Evolutionary conservation across 352 stramenopile genomes (phyloP).

Genomic region (Pythium dissotocum): DNA sequence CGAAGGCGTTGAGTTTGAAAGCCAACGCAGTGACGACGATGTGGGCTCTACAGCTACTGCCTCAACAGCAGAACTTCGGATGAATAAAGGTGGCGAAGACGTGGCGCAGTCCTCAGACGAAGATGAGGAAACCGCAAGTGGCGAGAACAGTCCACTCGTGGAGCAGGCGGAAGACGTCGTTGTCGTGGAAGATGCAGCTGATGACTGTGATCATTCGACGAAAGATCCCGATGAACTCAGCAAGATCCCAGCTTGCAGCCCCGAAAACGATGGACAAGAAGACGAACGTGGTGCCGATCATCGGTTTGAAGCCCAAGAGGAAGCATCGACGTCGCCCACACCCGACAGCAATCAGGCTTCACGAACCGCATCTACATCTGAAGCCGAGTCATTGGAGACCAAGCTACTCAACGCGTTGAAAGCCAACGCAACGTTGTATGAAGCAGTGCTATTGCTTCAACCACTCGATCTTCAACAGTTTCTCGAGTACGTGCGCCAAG

Average conservation of each 20-base stretch:
- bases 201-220: neutral
- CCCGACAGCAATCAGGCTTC: neutral
- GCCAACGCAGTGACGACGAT: neutral
- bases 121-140: neutral
- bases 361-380: neutral
- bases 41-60: neutral
- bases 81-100: neutral
- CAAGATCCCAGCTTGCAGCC: too few relatives aligned
- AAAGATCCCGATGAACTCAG: neutral
- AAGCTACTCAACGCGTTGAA: constrained; percentile 26
- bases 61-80: neutral
- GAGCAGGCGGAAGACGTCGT: neutral
- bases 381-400: constrained; percentile 6
- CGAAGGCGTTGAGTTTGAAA: neutral
- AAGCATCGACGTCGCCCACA: neutral
- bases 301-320: neutral
- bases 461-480: constrained; percentile 24
- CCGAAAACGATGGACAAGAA: neutral
- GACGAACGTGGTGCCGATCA: neutral
- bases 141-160: neutral
- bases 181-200: neutral
- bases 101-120: neutral
- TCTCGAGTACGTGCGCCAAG: constrained; percentile 18
- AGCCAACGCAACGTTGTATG: constrained; percentile 24
- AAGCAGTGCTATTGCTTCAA: constrained; percentile 28